Base-by-base conservation (phyloP, 768 basidiomycete species). In the Coprinellus micaceus region DNA sequence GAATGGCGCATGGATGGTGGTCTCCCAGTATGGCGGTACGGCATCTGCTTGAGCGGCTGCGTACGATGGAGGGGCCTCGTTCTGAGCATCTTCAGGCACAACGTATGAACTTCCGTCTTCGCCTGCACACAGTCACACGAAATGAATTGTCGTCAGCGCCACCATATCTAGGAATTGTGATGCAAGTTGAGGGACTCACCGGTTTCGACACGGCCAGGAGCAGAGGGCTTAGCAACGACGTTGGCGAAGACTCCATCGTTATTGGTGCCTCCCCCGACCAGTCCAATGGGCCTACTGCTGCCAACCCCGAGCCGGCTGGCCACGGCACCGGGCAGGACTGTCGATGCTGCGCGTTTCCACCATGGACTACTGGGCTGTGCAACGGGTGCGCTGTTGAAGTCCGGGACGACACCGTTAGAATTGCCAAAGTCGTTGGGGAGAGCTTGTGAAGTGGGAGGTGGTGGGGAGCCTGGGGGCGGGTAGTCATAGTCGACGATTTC, bases 11-110 rank as follows among this genome's bases (percentile, higher is more conserved):
- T 98, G 91, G n/a, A 98, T 84, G 2, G 93, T 95, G 1, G 93
- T 97, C 62, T 98, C 96, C 85, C 94, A 98, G 71, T 99, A 99
- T 1, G 94, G 91, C 3, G 97, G 97, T 6, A 94, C 94, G n/a
- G 93, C 85, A 70, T 99, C 97, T 15, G 90, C 86, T 67, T 95
- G 87, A 10, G 97, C 97, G 28, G 85, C 79, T 13, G 91, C 87
- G 69, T 99, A 98, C 7, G 95, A 89, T 1, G 97, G 97, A 4
- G 95, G 94, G 0, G 87, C 85, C 56, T 95, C 88, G 56, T 88
- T 84, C 62, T 89, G 82, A 6, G 83, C 71, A 49, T 93, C 89
- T 69, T 98, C 94, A 6, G 94, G 93, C 37, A 89, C 87, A 60
- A 86, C 72, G 67, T 79, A 84, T n/a, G 79, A 83, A 64, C n/a